A percentile compares a stretch with the other conserved stretches of the same genome.
Conservation (phyloP, 2,329 filamentous ascomycete genomes). For the Dryadomyces quercivorus region DNA sequence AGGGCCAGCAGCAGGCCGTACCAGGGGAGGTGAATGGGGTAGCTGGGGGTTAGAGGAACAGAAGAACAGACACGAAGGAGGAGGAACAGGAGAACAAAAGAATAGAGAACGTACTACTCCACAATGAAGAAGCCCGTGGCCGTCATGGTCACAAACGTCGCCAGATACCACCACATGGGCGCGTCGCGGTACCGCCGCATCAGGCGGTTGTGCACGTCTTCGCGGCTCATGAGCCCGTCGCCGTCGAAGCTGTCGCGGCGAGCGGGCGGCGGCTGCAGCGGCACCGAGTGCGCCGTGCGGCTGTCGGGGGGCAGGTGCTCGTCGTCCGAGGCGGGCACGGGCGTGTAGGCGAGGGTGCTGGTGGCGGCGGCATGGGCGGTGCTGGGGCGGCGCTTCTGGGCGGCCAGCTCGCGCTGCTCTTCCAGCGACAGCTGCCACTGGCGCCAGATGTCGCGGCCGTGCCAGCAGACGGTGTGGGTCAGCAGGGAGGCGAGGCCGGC, state of each 20-base stretch:
- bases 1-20: slow-evolving; percentile 73
- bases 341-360: slow-evolving; percentile 4
- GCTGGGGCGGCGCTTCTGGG: too few relatives aligned
- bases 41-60: slow-evolving; percentile 31
- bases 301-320: slow-evolving; percentile 10
- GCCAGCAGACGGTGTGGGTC: slow-evolving; percentile 74
- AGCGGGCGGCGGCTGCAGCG: slow-evolving; percentile 3
- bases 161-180: slow-evolving; percentile 68
- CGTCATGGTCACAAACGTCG: slow-evolving; percentile 64
- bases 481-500: slow-evolving; percentile 68
- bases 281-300: slow-evolving; percentile 2
- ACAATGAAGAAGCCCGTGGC: slow-evolving; percentile 73
- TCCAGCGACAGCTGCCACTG: slow-evolving; percentile 61
- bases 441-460: slow-evolving; percentile 68
- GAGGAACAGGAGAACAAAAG: neutral
- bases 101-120: slow-evolving; percentile 49
- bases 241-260: slow-evolving; percentile 27
- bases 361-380: neutral
- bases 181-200: slow-evolving; percentile 78
- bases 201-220: slow-evolving; percentile 74
- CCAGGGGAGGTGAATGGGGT: slow-evolving; percentile 74
- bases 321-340: slow-evolving; percentile 4
- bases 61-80: slow-evolving; percentile 2
- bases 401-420: slow-evolving; percentile 29
- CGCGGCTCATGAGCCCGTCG: slow-evolving; percentile 50